These are phyloP conservation scores for Chaetomium tenue DNA, from an alignment of 495 filamentous ascomycete genomes.

Conservation along the genomic window DNA sequence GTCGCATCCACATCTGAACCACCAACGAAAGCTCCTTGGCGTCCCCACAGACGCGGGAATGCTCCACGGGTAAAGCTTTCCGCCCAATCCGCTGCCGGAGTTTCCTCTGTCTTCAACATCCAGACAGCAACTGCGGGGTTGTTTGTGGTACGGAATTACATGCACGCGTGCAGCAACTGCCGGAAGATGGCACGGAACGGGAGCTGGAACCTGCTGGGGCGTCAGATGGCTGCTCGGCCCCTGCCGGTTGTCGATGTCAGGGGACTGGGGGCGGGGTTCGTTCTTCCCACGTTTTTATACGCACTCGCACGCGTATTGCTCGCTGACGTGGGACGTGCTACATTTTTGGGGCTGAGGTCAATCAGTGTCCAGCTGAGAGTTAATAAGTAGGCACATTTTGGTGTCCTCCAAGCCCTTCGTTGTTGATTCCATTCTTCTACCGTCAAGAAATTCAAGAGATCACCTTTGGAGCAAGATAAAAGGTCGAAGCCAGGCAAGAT, in stretches of 20 bases:
- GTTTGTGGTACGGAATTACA: not conserved
- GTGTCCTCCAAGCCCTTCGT: too few species aligned
- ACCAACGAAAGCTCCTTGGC: not conserved
- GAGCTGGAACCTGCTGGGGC: not conserved
- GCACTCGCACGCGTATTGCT: too few species aligned
- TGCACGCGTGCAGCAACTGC: not conserved
- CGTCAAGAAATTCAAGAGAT: not conserved
- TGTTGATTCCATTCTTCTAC: not conserved
- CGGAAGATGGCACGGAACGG: not conserved
- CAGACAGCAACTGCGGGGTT: not conserved
- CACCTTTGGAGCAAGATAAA: too few species aligned
- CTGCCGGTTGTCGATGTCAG: not conserved
- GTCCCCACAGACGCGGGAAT: not conserved
- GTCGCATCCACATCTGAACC: too few species aligned
- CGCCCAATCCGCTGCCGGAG: slow-evolving; percentile 9
- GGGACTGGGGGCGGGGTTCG: too few species aligned
- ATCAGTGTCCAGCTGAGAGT: too few species aligned
- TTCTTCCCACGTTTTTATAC: too few species aligned
- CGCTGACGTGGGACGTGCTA: too few species aligned
- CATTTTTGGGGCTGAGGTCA: too few species aligned
- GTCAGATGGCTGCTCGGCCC: not conserved
- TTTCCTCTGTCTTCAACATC: too few species aligned
- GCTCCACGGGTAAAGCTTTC: slow-evolving; percentile 15
- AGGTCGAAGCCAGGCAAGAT: slow-evolving; percentile 4
- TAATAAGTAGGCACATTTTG: too few species aligned